phyloP scores from a whole-genome alignment of 331 rosid species.

The Malus hybrid region DNA sequence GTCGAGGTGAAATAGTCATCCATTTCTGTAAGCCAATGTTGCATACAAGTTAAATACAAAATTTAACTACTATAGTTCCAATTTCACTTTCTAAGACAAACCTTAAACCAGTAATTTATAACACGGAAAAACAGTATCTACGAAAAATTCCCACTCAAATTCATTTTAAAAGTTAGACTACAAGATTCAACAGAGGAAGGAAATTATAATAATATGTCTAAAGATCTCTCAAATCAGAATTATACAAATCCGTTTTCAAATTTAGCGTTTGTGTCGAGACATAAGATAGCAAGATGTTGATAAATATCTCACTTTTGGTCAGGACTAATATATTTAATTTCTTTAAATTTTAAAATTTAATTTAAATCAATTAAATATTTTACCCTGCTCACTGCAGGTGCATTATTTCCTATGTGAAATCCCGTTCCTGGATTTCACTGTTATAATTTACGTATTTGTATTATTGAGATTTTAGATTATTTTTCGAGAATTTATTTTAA shows the following conservation, averaged over 20 bases:
- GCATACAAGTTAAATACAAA: not conserved
- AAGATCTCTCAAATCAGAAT: not conserved
- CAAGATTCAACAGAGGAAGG: not conserved
- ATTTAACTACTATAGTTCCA: not conserved
- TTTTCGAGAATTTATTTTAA: too few species aligned
- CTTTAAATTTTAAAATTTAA: not conserved
- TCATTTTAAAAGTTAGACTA: not conserved
- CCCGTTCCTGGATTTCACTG: too few species aligned
- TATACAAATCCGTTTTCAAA: not conserved
- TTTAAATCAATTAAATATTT: not conserved
- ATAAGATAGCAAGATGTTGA: not conserved
- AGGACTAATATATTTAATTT: not conserved
- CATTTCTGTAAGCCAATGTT: not conserved
- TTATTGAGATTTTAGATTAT: too few species aligned
- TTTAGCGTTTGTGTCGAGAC: not conserved
- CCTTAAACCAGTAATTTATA: not conserved
- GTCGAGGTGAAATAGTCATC: constrained; percentile 4
- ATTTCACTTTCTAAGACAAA: not conserved
- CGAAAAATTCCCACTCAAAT: not conserved
- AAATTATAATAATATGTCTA: not conserved
- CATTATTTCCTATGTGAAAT: constrained; percentile 38
- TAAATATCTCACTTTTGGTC: not conserved
- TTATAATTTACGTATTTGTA: too few species aligned
- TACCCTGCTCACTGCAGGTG: constrained; percentile 96
- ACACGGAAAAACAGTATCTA: not conserved